Percentiles rank a stretch among this genome's conserved stretches.
These are phyloP conservation scores for Penicillium rolfsii DNA, from an alignment of 2,329 filamentous ascomycete species.

Conservation along the genomic window DNA sequence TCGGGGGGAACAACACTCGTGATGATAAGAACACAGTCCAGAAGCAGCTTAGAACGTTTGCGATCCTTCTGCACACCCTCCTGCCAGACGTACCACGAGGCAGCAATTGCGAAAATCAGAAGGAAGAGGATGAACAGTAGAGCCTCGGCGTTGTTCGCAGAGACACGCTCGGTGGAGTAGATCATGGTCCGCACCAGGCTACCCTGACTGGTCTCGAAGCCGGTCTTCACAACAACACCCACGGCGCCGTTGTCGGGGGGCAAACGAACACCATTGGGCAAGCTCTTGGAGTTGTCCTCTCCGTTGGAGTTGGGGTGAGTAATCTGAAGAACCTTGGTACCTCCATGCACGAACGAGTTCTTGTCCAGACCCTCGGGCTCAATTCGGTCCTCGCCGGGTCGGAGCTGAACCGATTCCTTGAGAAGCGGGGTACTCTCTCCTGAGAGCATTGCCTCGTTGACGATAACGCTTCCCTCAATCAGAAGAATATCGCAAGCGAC, in stretches of 20 bases:
- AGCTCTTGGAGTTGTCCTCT: slow-evolving; percentile 66
- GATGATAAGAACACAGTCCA: slow-evolving; percentile 96
- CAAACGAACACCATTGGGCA: slow-evolving; percentile 75
- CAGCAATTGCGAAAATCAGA: slow-evolving; percentile 91
- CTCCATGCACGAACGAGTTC: slow-evolving; percentile 93
- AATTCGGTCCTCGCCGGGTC: slow-evolving; percentile 76
- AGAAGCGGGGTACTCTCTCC: slow-evolving; percentile 95
- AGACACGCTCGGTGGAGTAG: slow-evolving; percentile 97
- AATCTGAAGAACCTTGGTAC: slow-evolving; percentile 95
- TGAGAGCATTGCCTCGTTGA: slow-evolving; percentile 99
- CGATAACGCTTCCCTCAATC: slow-evolving; percentile 92
- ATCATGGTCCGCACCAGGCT: slow-evolving; percentile 99
- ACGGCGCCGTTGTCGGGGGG: slow-evolving; percentile 92
- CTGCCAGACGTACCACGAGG: slow-evolving; percentile 98
- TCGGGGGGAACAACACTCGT: slow-evolving; percentile 98
- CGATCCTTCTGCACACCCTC: slow-evolving; percentile 93
- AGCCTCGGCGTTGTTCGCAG: slow-evolving; percentile 96
- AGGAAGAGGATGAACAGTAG: slow-evolving; percentile 98
- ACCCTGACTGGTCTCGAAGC: slow-evolving; percentile 97
- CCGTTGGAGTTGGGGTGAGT: slow-evolving; percentile 77
- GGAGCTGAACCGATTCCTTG: slow-evolving; percentile 92
- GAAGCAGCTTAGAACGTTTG: slow-evolving; percentile 93
- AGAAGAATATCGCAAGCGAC: slow-evolving; percentile 97
- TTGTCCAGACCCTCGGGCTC: slow-evolving; percentile 94
- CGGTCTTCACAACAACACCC: slow-evolving; percentile 94